Evolutionary conservation across 1,284 basidiomycete genomes (phyloP), one percentile per base, ranked within the genome.

Genomic region (Ustilago cynodontis): DNA sequence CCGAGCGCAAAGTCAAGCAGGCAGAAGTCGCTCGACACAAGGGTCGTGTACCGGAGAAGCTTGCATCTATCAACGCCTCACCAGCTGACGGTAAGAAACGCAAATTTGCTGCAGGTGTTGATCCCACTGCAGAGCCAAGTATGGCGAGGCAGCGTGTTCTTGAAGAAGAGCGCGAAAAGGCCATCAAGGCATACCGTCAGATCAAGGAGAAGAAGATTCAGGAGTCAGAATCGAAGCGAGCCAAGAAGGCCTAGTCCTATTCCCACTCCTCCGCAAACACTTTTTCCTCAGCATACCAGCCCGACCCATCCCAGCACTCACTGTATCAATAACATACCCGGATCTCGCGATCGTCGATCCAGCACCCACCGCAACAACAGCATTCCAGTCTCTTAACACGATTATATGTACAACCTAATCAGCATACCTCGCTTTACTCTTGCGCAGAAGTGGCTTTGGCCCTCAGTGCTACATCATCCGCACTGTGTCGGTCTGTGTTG

Each of bases 81-180:
- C 20, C 43, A 1, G 37, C 39, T 8, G 35, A n/a, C 18, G 35
- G 31, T 24, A 73, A 69, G 51, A 79, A 72, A 43, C 59, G 65
- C 8, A 74, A 71, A 49, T 47, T 43, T 22, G 63, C 33, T 41
- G 39, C 51, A 20, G 51, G 41, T 31, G 22, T 7, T 28, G 57
- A 59, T 7, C 33, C 47, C 1, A 50, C 41, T 3, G 14, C 59
- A 18, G 53, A 78, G 65, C 80, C 72, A n/a, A 81, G 78, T 68
- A 71, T 77, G 66, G 81, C 79, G 22, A 61, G 80, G 37, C 80
- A 82, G 55, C 68, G 71, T 10, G 75, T 83, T 24, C 74, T 81
- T 26, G 77, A 80, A 35, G 72, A 81, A 45, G 81, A 82, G 68
- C 69, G 76, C 29, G 53, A 80, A 26, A 75, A 72, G 39, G 80